phyloP scores from a whole-genome alignment of 441 rosid genomes.

The Jatropha multifida region DNA sequence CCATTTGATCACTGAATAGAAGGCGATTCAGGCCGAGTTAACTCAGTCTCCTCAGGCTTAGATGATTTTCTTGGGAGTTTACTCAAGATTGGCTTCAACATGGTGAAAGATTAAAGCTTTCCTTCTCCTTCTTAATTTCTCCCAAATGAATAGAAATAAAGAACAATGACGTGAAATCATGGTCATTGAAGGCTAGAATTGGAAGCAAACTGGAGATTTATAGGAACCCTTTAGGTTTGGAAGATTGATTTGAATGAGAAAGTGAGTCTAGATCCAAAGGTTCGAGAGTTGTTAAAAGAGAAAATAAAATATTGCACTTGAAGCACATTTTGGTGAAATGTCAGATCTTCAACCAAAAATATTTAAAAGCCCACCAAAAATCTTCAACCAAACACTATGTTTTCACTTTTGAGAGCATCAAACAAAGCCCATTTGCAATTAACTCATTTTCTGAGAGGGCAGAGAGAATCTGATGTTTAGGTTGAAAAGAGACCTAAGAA shows the following conservation, averaged over 20 bases:
- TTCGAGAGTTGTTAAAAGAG: constrained; percentile 16
- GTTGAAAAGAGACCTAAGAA: constrained; percentile 5
- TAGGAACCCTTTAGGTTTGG: constrained; percentile 3
- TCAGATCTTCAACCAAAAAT: constrained; percentile 25
- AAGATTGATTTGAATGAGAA: constrained; percentile 37
- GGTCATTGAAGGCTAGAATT: constrained; percentile 10
- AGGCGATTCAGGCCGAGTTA: constrained; percentile 40
- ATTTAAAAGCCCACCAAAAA: not conserved
- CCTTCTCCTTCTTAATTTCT: not conserved
- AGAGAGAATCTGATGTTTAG: not conserved
- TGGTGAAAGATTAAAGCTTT: constrained; percentile 25
- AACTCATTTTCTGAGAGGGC: not conserved
- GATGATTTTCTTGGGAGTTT: constrained; percentile 66
- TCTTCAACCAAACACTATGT: constrained; percentile 23
- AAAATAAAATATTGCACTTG: constrained; percentile 12
- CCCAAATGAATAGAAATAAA: not conserved
- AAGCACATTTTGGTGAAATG: constrained; percentile 15
- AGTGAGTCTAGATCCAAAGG: constrained; percentile 20
- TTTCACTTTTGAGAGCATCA: constrained; percentile 7
- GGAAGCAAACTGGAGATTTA: constrained; percentile 5
- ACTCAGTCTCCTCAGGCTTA: constrained; percentile 52
- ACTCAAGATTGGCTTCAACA: constrained; percentile 74
- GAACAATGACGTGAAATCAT: not conserved
- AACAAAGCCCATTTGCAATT: not conserved
- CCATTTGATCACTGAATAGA: constrained; percentile 39